Conservation (phyloP, 2,329 filamentous ascomycete genomes). For the Cladosporium sp. region DNA sequence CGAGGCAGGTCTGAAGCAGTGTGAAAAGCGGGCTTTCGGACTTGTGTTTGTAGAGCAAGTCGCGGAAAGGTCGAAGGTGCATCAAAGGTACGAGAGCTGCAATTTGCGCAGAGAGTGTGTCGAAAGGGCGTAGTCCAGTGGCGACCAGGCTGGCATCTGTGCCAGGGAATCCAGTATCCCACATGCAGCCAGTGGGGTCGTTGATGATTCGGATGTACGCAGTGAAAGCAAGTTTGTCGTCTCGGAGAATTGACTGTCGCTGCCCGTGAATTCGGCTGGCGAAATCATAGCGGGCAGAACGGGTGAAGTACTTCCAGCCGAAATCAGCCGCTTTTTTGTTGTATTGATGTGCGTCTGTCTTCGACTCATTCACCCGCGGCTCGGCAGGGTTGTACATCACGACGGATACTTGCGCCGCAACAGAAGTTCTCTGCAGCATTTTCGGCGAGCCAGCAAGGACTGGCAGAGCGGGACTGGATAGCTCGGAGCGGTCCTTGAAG, state of each 20-base stretch:
- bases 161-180: constrained; percentile 50
- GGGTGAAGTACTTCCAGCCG: constrained; percentile 62
- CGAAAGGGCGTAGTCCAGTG: constrained; percentile 57
- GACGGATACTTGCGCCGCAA: constrained; percentile 62
- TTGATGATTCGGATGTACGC: constrained; percentile 62
- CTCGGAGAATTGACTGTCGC: constrained; percentile 58
- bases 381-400: constrained; percentile 65
- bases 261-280: constrained; percentile 58
- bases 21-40: background rate
- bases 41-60: constrained; percentile 51
- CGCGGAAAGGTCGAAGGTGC: constrained; percentile 59
- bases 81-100: constrained; percentile 60
- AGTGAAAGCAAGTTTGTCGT: constrained; percentile 63
- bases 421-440: constrained; percentile 43
- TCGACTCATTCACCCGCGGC: constrained; percentile 58
- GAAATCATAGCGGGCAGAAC: constrained; percentile 59
- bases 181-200: constrained; percentile 60
- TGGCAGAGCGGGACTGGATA: constrained; percentile 33
- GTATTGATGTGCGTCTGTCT: constrained; percentile 61
- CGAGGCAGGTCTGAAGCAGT: constrained; percentile 25
- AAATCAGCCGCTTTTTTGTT: constrained; percentile 59
- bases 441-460: constrained; percentile 25
- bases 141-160: constrained; percentile 49
- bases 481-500: constrained; percentile 28
- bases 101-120: constrained; percentile 35